Evolutionary conservation across 257 asterid species (phyloP).

Genomic region (Handroanthus guayacan): DNA sequence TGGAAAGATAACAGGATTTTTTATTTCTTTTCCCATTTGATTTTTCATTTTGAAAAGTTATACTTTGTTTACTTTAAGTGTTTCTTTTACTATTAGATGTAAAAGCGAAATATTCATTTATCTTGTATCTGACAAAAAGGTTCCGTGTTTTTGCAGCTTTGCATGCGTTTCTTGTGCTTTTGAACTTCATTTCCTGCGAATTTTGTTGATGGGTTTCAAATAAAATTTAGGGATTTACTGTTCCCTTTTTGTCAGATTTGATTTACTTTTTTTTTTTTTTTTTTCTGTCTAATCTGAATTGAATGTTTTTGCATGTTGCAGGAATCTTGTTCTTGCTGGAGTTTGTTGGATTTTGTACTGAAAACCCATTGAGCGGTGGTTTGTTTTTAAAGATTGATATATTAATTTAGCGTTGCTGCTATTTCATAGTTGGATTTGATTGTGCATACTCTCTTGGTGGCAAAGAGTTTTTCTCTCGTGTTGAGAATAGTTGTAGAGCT

Average conservation of each 20-base stretch:
- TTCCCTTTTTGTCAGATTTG: slow-evolving; percentile 25
- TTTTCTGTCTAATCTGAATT: slow-evolving; percentile 31
- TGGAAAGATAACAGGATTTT: background rate
- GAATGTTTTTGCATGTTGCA: slow-evolving; percentile 29
- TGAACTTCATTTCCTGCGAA: slow-evolving; percentile 9
- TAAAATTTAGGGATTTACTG: slow-evolving; percentile 41
- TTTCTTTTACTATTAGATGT: slow-evolving; percentile 5
- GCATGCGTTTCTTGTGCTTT: slow-evolving; percentile 5
- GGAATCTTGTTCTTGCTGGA: slow-evolving; percentile 32
- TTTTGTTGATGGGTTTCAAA: slow-evolving; percentile 12
- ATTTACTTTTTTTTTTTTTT: slow-evolving; percentile 3
- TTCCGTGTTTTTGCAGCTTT: slow-evolving; percentile 15
- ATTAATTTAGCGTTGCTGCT: background rate
- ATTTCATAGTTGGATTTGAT: slow-evolving; percentile 13
- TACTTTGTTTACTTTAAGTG: background rate
- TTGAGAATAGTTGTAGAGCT: slow-evolving; percentile 14
- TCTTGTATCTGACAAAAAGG: background rate
- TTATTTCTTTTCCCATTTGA: background rate
- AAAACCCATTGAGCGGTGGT: slow-evolving; percentile 19
- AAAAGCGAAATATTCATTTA: slow-evolving; percentile 7
- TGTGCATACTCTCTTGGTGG: slow-evolving; percentile 19
- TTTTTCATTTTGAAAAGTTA: background rate
- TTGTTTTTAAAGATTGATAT: slow-evolving; percentile 10
- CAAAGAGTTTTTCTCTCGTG: slow-evolving; percentile 8
- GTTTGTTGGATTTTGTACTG: slow-evolving; percentile 19